Percentiles rank a stretch among this genome's conserved stretches.
Evolutionary conservation across 108 stramenopile genomes (phyloP).

Genomic region (Cyclotella choctawhatcheeana): DNA sequence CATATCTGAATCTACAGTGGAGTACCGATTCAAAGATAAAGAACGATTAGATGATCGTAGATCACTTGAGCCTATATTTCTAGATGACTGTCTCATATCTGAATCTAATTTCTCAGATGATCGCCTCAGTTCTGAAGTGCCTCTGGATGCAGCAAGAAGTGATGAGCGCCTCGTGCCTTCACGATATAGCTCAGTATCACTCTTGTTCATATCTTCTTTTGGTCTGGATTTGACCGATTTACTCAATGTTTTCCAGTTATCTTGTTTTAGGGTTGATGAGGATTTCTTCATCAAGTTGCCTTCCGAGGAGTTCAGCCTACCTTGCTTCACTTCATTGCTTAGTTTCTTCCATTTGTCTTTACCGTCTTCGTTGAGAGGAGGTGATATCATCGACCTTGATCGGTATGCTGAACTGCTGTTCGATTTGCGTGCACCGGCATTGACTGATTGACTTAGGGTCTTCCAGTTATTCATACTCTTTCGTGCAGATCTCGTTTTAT

Average conservation of each 20-base stretch:
- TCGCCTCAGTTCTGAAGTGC: neutral
- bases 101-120: neutral
- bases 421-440: neutral
- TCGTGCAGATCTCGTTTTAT: neutral
- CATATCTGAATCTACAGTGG: too few relatives aligned
- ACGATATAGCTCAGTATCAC: neutral
- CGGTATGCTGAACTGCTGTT: neutral
- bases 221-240: neutral
- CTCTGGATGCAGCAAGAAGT: neutral
- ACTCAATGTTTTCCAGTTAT: neutral
- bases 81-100: neutral
- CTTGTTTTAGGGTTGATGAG: neutral
- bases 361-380: neutral
- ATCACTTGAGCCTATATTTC: neutral
- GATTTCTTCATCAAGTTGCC: neutral
- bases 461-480: neutral
- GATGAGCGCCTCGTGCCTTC: neutral
- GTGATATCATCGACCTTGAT: neutral
- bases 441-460: neutral
- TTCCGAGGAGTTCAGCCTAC: neutral
- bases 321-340: neutral
- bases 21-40: too few relatives aligned
- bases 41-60: too few relatives aligned
- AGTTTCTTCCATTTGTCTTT: neutral
- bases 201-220: neutral